phyloP scores from a whole-genome alignment of 2,329 filamentous ascomycete species.

The Beauveria rudraprayagi region DNA sequence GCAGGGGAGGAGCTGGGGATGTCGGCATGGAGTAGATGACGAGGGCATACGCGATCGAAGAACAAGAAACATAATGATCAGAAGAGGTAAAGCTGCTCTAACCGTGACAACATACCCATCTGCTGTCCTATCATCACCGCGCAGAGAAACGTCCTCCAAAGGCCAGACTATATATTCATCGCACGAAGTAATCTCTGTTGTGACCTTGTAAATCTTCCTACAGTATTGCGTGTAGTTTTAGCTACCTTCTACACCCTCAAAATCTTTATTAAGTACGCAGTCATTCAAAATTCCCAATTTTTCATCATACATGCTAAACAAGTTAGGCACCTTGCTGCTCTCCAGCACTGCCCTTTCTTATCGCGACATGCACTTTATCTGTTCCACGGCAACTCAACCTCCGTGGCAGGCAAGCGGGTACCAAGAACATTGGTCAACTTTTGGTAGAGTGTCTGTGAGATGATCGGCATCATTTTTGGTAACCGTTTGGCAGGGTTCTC shows the following conservation, averaged over 20 bases:
- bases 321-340: neutral
- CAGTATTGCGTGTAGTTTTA: neutral
- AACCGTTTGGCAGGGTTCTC: no score
- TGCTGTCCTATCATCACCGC: neutral
- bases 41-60: neutral
- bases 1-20: slow-evolving; percentile 29
- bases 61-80: neutral
- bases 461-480: no score
- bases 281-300: neutral
- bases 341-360: neutral
- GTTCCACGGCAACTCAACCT: slow-evolving; percentile 14
- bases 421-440: no score
- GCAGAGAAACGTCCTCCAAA: neutral
- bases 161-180: neutral
- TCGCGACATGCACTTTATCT: slow-evolving; percentile 1
- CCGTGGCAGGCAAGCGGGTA: neutral
- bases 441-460: no score
- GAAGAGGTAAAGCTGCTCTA: neutral
- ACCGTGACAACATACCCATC: slow-evolving; percentile 1
- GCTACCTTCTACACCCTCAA: neutral
- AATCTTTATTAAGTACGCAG: neutral
- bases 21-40: slow-evolving; percentile 31
- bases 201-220: neutral
- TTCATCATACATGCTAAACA: neutral
- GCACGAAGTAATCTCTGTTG: neutral